phyloP scores from a whole-genome alignment of 2,329 filamentous ascomycete genomes.

The Sporothrix phasma region DNA sequence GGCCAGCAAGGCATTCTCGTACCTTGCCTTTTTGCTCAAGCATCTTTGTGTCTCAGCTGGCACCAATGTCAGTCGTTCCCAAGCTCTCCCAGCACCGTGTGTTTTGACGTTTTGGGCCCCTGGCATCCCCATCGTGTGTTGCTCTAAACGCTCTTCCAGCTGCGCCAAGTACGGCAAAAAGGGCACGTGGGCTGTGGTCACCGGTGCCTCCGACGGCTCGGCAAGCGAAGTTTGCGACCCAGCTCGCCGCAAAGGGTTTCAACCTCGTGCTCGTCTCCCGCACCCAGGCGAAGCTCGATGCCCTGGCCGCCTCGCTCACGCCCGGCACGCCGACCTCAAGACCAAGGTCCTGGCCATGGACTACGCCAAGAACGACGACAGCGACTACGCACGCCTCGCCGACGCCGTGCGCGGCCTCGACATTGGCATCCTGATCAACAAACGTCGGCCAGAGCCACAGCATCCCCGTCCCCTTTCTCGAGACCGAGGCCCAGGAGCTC shows the following conservation, averaged over 20 bases:
- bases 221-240: constrained; percentile 89
- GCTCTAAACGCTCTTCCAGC: constrained; percentile 41
- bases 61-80: constrained; percentile 41
- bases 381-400: constrained; percentile 68
- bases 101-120: neutral
- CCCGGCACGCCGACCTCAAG: constrained; percentile 56
- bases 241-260: constrained; percentile 85
- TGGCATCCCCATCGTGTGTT: neutral
- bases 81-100: neutral
- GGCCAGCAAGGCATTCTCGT: constrained; percentile 46
- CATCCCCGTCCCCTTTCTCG: constrained; percentile 81
- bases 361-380: constrained; percentile 68
- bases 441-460: constrained; percentile 90
- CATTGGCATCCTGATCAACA: constrained; percentile 85
- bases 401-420: constrained; percentile 63
- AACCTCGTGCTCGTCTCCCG: constrained; percentile 92
- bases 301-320: constrained; percentile 65
- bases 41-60: constrained; percentile 58
- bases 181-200: constrained; percentile 89
- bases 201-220: constrained; percentile 91
- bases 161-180: constrained; percentile 83
- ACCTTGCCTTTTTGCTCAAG: constrained; percentile 53
- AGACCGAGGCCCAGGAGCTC: constrained; percentile 71
- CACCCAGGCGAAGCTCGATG: constrained; percentile 81
- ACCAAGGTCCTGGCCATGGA: constrained; percentile 85